Base-by-base conservation (phyloP, 768 basidiomycete species). In the Phallus indusiatus region DNA sequence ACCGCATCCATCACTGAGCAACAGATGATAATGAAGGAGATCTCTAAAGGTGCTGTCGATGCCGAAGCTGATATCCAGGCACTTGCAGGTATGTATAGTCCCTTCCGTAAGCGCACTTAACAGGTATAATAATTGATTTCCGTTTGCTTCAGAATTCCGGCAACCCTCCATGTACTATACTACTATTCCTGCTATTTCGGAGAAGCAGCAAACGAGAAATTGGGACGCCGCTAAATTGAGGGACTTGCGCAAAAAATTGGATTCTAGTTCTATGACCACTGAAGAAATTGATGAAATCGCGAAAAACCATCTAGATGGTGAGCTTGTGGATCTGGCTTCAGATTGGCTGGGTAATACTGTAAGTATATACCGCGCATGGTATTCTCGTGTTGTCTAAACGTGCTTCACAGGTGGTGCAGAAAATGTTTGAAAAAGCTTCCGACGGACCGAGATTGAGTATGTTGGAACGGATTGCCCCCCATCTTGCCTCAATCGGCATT, bases 311-410 rank as follows among this genome's bases (percentile, higher is more conserved):
- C 77, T 98, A 62, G 94, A 97, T 65, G 86, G 90, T 12, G 96
- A 98, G 69, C 89, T 92, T 62, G 93, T 95, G 14, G 92, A 94
- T 70, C 81, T 99, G 60, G 87, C 95, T 14, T 94, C 92, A 37
- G 95, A 99, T 71, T 98, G 96, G 87, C 86, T 99, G 64, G 96
- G 96, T 51, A 99, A 99, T 68, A 98, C 94, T 37, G 86, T 88
- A 67, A 60, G 83, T 56, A 36, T n/a, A 20, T 21, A 8, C 14
- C 21, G 22, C 42, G 35, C 2, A 7, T 6, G 24, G 9, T 33
- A 49, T 56, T 42, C 8, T 52, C 28, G 11, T 34, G 17, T 50
- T 46, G 50, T 37, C 52, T 24, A 20, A n/a, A 37, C 18, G n/a
- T 47, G 49, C 35, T 55, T 62, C 12, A 59, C 56, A 91, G 86